These are phyloP conservation scores for Ogataea degrootiae DNA, from an alignment of 805 yeast species.

Conservation along the genomic window DNA sequence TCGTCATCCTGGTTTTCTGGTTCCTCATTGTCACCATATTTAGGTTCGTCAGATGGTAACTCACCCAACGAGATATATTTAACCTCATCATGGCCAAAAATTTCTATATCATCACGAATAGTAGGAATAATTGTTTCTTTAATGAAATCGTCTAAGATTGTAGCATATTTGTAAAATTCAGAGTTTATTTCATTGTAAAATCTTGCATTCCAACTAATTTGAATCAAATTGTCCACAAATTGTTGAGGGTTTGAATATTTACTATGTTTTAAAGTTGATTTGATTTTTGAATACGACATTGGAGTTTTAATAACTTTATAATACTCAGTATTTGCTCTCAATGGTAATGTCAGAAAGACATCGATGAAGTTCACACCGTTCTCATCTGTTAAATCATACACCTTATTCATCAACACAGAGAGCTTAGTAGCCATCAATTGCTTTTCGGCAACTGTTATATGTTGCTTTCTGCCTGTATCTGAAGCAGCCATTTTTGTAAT, in stretches of 20 bases:
- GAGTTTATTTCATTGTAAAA: constrained; percentile 72
- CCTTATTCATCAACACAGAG: constrained; percentile 14
- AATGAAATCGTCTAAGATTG: constrained; percentile 49
- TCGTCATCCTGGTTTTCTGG: constrained; percentile 19
- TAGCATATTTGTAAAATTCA: constrained; percentile 64
- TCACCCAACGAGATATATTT: constrained; percentile 66
- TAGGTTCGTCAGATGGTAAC: constrained; percentile 47
- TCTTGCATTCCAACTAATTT: constrained; percentile 87
- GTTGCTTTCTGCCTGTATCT: constrained; percentile 1
- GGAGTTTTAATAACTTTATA: constrained; percentile 75
- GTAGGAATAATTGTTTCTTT: constrained; percentile 43
- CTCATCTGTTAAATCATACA: constrained; percentile 23
- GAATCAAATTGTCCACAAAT: constrained; percentile 73
- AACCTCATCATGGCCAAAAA: constrained; percentile 34
- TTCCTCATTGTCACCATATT: constrained; percentile 8
- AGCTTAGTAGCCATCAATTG: constrained; percentile 15
- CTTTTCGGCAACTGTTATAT: constrained; percentile 15
- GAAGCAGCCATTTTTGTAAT: constrained; percentile 7
- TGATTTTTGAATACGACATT: constrained; percentile 72
- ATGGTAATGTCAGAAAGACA: constrained; percentile 67
- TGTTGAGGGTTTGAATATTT: constrained; percentile 59
- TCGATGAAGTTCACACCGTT: constrained; percentile 28
- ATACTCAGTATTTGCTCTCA: constrained; percentile 69
- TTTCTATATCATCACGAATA: constrained; percentile 36
- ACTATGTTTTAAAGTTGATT: constrained; percentile 48